Evolutionary conservation across 2,329 filamentous ascomycete species (phyloP), one percentile per base, ranked within the genome.

Genomic region (Coniochaeta sp.): DNA sequence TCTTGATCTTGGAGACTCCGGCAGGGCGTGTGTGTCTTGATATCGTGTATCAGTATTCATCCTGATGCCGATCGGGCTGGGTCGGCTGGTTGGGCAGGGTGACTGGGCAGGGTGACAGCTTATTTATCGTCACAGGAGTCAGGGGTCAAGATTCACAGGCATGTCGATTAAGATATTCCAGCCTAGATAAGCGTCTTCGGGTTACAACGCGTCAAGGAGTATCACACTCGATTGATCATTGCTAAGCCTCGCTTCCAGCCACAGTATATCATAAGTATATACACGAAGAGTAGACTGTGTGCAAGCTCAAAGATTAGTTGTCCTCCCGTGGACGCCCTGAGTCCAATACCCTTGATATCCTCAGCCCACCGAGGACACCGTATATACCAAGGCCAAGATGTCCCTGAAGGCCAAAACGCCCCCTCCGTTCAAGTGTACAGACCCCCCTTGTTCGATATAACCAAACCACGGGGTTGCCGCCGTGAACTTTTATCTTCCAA

Each of bases 1-100:
- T 87, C 81, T 65, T 87, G 70, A 79, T 17, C 8, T 47, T 47
- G 38, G 38, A 17, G 42, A 28, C 42, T 47, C 26, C 38, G 38
- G 19, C 42, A 22, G 19, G 42, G 42, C 7, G n/a, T 8, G 6
- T 8, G 5, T 52, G 47, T 52, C 17, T 47, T 47, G 42, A 47
- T 47, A 26, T 26, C 19, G 9, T 52, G 47, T 52, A 30, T 52
- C 30, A 8, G 22, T 52, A 52, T 22, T 17, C 4, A 1, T 26
- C 12, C 17, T 52, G 14, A 12, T 52, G 26, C 24, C 16, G 22
- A 30, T 52, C 14, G 8, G 22, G 30, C 24, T 19, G 19, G 24
- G 22, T 24, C 42, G 42, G 42, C 22, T 42, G 32, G 55, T 32
- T 56, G 55, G 19, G 55, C 16, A n/a, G 32, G n/a, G 22, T 47